These are phyloP conservation scores for Candida dajiaensis DNA, from an alignment of 805 yeast genomes.

Conservation along the genomic window DNA sequence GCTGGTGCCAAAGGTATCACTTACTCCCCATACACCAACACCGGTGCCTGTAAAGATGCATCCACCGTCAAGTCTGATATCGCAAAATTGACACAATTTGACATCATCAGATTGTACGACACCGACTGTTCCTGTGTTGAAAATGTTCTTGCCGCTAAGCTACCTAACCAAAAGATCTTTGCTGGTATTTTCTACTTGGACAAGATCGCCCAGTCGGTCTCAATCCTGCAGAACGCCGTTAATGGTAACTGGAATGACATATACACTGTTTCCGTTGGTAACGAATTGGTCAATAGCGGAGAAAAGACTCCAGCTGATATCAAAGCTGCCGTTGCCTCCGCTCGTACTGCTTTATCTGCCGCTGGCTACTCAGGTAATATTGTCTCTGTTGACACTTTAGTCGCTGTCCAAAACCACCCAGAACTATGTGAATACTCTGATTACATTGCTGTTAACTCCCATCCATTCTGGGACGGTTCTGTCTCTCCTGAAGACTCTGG, in stretches of 20 bases:
- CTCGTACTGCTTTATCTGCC: slow-evolving; percentile 39
- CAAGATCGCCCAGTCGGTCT: slow-evolving; percentile 35
- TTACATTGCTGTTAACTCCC: slow-evolving; percentile 61
- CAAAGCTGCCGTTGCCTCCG: slow-evolving; percentile 38
- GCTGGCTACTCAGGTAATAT: slow-evolving; percentile 48
- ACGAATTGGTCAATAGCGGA: slow-evolving; percentile 73
- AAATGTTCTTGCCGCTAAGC: slow-evolving; percentile 42
- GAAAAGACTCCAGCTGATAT: slow-evolving; percentile 41
- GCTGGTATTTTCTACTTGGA: slow-evolving; percentile 55
- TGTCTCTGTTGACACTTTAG: slow-evolving; percentile 61
- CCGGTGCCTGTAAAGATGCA: slow-evolving; percentile 49
- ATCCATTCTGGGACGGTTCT: slow-evolving; percentile 59
- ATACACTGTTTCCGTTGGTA: slow-evolving; percentile 78
- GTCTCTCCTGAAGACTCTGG: slow-evolving; percentile 49
- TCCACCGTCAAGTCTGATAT: slow-evolving; percentile 43
- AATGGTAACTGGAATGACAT: slow-evolving; percentile 52
- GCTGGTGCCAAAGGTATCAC: slow-evolving; percentile 54
- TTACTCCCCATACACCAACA: slow-evolving; percentile 55
- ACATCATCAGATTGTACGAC: slow-evolving; percentile 52
- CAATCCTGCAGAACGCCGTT: slow-evolving; percentile 40
- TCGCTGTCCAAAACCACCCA: slow-evolving; percentile 50
- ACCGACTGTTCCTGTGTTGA: slow-evolving; percentile 58
- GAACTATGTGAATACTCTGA: slow-evolving; percentile 51
- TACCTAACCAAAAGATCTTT: slow-evolving; percentile 44
- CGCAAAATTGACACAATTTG: slow-evolving; percentile 36